These are phyloP conservation scores for Paecilomyces dactylethromorphus DNA, from an alignment of 2,329 filamentous ascomycete genomes.

Conservation along the genomic window DNA sequence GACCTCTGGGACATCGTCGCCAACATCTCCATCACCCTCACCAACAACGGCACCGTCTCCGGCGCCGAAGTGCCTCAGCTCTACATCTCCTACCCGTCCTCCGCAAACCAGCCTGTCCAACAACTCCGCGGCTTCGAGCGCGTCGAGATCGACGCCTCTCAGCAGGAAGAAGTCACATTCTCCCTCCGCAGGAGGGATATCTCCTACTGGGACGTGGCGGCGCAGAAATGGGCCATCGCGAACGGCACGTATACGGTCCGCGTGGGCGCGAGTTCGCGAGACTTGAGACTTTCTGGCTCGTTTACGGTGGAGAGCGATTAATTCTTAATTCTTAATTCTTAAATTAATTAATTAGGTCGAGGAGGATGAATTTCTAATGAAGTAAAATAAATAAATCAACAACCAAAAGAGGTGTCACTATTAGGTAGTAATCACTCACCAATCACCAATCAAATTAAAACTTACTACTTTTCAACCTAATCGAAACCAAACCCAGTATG, in stretches of 20 bases:
- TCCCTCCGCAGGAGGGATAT: conserved; percentile 54
- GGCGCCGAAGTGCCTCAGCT: conserved; percentile 68
- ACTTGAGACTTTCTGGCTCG: no score
- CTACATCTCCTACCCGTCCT: conserved; percentile 4
- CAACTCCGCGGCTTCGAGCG: conserved; percentile 61
- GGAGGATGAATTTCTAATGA: no score
- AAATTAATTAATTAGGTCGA: no score
- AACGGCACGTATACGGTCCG: conserved; percentile 1
- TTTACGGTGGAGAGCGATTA: no score
- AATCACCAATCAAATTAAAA: no score
- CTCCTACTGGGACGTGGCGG: conserved; percentile 55
- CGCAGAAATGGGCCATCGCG: conserved; percentile 50
- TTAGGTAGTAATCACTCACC: no score
- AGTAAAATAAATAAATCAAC: no score
- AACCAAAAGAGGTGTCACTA: no score
- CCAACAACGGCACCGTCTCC: conserved; percentile 59
- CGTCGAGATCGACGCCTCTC: conserved; percentile 37
- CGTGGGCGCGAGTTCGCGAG: conserved; percentile 2
- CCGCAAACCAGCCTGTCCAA: conserved; percentile 33
- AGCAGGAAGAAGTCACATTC: conserved; percentile 45
- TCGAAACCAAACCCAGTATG: no score
- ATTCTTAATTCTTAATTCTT: no score
- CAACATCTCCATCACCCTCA: conserved; percentile 58
- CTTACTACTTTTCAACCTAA: no score
- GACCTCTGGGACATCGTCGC: conserved; percentile 2